These are phyloP conservation scores for Phytophthora pini DNA, from an alignment of 352 stramenopile genomes.

Conservation along the genomic window DNA sequence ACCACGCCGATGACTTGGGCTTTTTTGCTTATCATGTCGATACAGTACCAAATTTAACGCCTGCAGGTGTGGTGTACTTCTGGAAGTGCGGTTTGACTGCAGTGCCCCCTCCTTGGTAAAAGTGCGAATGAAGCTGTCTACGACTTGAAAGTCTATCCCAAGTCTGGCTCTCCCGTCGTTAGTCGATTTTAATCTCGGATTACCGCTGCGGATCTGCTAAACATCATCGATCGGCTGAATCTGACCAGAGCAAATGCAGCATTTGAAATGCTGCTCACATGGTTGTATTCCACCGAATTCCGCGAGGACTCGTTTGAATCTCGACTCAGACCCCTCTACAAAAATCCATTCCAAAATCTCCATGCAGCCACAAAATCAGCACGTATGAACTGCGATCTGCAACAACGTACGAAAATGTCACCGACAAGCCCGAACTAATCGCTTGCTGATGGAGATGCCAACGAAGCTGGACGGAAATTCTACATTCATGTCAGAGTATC, in stretches of 20 bases:
- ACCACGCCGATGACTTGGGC: slow-evolving; percentile 41
- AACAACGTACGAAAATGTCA: neutral
- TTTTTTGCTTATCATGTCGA: slow-evolving; percentile 33
- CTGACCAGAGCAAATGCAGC: neutral
- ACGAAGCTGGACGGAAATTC: no score
- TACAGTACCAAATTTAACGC: no score
- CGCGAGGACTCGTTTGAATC: neutral
- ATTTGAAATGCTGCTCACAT: slow-evolving; percentile 5
- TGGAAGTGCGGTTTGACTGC: slow-evolving; percentile 3
- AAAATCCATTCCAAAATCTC: slow-evolving; percentile 10
- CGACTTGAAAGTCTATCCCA: slow-evolving; percentile 13
- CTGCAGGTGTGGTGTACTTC: slow-evolving; percentile 1
- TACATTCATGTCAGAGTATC: no score
- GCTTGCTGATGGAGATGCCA: no score
- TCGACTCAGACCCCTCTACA: neutral
- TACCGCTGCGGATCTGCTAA: slow-evolving; percentile 12
- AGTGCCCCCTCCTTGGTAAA: slow-evolving; percentile 11
- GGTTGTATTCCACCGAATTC: slow-evolving; percentile 23
- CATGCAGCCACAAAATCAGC: neutral
- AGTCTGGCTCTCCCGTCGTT: slow-evolving; percentile 17
- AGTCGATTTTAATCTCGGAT: slow-evolving; percentile 16
- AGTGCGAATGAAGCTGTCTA: slow-evolving; percentile 10
- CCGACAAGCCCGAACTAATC: neutral
- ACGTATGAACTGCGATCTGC: no score
- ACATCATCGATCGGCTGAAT: slow-evolving; percentile 7